A percentile compares a stretch with the other conserved stretches of the same genome.
Conservation (phyloP, 2,329 filamentous ascomycete species). For the Ophiognomonia clavigignenti-juglandacearum region DNA sequence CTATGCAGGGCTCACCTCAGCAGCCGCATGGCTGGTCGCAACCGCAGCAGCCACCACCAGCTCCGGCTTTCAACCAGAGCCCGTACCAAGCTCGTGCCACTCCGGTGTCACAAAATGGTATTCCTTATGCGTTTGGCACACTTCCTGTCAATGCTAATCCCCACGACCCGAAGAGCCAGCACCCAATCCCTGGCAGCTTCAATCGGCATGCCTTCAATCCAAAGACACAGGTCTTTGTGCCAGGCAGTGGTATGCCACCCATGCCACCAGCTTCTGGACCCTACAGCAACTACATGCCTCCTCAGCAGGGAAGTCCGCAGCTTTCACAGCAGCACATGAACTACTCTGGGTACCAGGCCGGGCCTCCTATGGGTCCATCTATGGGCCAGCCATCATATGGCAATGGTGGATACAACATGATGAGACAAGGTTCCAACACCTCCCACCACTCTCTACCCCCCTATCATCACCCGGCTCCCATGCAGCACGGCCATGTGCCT, state of each 20-base stretch:
- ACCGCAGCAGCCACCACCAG: conserved; percentile 19
- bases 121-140: conserved; percentile 74
- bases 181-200: conserved; percentile 80
- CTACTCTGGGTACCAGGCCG: conserved; percentile 44
- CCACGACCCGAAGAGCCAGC: conserved; percentile 68
- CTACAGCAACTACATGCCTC: conserved; percentile 43
- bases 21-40: conserved; percentile 31
- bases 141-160: conserved; percentile 66
- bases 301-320: conserved; percentile 50
- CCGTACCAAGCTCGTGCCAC: conserved; percentile 22
- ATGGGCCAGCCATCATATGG: conserved; percentile 37
- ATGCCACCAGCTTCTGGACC: conserved; percentile 43
- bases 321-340: conserved; percentile 46
- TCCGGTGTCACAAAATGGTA: conserved; percentile 26
- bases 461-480: conserved; percentile 37
- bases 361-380: conserved; percentile 32
- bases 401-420: conserved; percentile 48
- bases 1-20: conserved; percentile 26
- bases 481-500: conserved; percentile 30
- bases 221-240: conserved; percentile 88
- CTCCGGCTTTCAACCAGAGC: conserved; percentile 25
- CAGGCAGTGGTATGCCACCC: conserved; percentile 49
- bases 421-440: conserved; percentile 50
- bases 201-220: conserved; percentile 81
- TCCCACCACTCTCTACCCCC: conserved; percentile 43